Percentiles rank a stretch among this genome's conserved stretches.
These are phyloP conservation scores for Pseudonitzschia delicatissima DNA, from an alignment of 108 stramenopile species.

Conservation along the genomic window DNA sequence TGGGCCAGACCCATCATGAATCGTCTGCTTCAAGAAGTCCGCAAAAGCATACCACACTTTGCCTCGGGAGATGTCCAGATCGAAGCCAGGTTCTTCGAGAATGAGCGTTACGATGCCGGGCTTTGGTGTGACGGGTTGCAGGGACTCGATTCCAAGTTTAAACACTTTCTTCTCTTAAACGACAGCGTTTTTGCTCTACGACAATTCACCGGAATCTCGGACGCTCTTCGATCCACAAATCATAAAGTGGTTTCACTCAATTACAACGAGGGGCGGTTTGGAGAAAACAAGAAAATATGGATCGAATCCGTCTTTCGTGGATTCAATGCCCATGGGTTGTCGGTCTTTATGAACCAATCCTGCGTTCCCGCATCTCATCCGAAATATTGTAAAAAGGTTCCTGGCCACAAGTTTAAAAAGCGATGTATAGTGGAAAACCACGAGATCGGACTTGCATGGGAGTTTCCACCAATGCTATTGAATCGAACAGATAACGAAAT, in stretches of 20 bases:
- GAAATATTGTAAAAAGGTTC: background rate
- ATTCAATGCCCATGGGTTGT: background rate
- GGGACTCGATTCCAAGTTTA: background rate
- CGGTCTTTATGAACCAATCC: constrained; percentile 5
- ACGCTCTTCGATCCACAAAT: background rate
- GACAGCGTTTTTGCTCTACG: constrained; percentile 11
- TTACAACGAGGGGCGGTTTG: background rate
- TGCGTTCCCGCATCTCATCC: constrained; percentile 1
- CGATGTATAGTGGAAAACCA: constrained; percentile 1
- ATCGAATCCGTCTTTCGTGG: constrained; percentile 17
- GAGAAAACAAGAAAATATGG: background rate
- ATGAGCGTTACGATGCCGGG: constrained; percentile 38
- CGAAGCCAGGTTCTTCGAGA: constrained; percentile 15
- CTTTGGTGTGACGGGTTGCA: constrained; percentile 38
- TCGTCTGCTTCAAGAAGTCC: background rate
- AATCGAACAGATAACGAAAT: background rate
- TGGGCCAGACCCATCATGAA: background rate
- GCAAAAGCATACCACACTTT: background rate
- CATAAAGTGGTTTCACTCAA: background rate
- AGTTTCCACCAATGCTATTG: background rate
- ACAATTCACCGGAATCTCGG: background rate
- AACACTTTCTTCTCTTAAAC: constrained; percentile 2
- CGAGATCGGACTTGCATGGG: constrained; percentile 5
- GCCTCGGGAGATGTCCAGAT: background rate
- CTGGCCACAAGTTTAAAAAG: background rate